Base-by-base conservation (phyloP, 2,329 filamentous ascomycete genomes). In the Fusarium aywerte region DNA sequence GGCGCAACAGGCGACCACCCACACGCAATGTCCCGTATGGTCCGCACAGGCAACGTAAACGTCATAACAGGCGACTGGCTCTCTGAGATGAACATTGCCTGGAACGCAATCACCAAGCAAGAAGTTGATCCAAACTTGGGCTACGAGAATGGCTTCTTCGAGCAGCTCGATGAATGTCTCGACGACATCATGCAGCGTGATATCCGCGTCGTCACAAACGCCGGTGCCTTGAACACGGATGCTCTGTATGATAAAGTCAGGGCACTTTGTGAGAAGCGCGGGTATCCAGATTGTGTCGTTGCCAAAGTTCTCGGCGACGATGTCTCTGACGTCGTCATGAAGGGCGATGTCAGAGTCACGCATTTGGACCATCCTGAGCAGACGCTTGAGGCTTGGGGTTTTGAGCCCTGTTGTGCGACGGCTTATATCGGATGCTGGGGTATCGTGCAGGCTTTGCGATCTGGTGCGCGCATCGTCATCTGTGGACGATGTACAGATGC, bases 381-480 rank as follows among this genome's bases (percentile, higher is more conserved):
- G 29, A 73, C 55, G 0, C 64, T 77, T 29, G 68, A 75, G 3
- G 67, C 75, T 1, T 77, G 76, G 76, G 68, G 56, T 0, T 74
- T 74, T 21, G 69, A 63, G 4, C 73, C 75, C 0, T 64, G 71
- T 4, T 74, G 68, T 11, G 75, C 72, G 8, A 73, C 70, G 7
- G 83, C 80, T 5, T 86, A 87, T 58, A 79, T 86, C 3, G 85
- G 86, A 0, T 81, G 81, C 15, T 76, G 82, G 54, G 83, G 78
- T 5, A 85, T 86, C 15, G 76, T 79, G 7, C 74, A 76, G 23
- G 83, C 78, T 3, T 74, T 85, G 1, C 72, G 76, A 5, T 70
- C 68, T 1, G 81, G 82, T 0, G 83, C 82, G 2, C 78, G 83
- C 18, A 82, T 85, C 21, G 76, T 85, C 44, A 78, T 85, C 3